Conservation (phyloP, 2,329 filamentous ascomycete genomes). For the Xylaria arbuscula region DNA sequence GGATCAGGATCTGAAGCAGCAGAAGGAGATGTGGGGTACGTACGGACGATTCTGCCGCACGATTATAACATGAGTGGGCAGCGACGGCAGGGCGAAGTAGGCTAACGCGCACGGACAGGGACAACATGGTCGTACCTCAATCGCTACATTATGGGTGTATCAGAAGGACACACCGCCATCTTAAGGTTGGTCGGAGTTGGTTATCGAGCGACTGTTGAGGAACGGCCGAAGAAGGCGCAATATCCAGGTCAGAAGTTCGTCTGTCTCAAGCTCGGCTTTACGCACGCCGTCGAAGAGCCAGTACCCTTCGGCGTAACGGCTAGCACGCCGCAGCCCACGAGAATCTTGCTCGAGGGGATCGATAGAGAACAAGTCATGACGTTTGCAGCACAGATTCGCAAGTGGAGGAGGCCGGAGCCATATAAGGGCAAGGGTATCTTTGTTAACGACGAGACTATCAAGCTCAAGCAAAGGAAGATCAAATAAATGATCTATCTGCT, state of each 20-base stretch:
- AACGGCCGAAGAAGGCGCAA: constrained; percentile 75
- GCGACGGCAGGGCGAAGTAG: background rate
- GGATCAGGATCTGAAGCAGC: constrained; percentile 75
- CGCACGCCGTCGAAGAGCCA: constrained; percentile 91
- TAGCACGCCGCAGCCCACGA: constrained; percentile 88
- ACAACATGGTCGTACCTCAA: constrained; percentile 90
- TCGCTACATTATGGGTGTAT: constrained; percentile 92
- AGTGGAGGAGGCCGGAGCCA: constrained; percentile 92
- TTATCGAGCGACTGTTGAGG: constrained; percentile 89
- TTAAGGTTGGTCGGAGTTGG: constrained; percentile 94
- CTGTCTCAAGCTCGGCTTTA: constrained; percentile 94
- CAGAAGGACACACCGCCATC: constrained; percentile 94
- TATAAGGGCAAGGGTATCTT: constrained; percentile 99
- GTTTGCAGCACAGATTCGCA: constrained; percentile 88
- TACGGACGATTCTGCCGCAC: background rate
- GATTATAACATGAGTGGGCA: background rate
- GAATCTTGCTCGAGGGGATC: constrained; percentile 87
- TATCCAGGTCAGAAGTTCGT: constrained; percentile 90
- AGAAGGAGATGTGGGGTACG: constrained; percentile 95
- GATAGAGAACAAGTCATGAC: constrained; percentile 89
- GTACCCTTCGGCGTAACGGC: constrained; percentile 86
- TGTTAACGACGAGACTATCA: constrained; percentile 97
- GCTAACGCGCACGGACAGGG: constrained; percentile 61
- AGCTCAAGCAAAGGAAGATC: constrained; percentile 97
- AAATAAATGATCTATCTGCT: constrained; percentile 76